phyloP scores from a whole-genome alignment of 495 filamentous ascomycete genomes.

The Copromyces sp. region DNA sequence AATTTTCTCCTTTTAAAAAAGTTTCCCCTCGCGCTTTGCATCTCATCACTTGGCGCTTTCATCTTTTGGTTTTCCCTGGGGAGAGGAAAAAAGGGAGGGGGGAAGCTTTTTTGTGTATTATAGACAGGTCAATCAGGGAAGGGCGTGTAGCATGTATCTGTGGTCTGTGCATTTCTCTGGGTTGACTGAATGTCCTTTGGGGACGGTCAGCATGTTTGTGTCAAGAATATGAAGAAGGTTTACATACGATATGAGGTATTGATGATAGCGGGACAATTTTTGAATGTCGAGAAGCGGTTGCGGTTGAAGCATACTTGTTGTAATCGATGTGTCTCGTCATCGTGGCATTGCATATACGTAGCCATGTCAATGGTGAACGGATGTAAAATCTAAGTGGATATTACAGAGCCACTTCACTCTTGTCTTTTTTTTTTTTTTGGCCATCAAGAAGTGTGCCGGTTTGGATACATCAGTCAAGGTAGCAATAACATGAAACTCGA shows the following conservation, averaged over 20 bases:
- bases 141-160: neutral
- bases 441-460: too few relatives aligned
- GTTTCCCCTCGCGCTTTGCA: neutral
- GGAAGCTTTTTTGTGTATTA: slow-evolving; percentile 11
- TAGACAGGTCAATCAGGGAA: slow-evolving; percentile 8
- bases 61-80: neutral
- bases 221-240: neutral
- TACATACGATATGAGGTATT: neutral
- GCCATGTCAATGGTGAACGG: neutral
- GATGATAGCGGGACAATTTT: neutral
- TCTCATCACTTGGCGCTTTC: neutral
- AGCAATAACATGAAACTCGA: neutral
- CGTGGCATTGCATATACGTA: neutral
- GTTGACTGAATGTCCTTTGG: neutral
- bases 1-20: neutral
- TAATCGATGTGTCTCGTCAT: neutral
- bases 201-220: neutral
- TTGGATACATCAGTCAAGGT: neutral
- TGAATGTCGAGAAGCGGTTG: neutral
- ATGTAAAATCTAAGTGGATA: neutral
- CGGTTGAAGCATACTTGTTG: neutral
- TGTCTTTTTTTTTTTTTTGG: neutral
- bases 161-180: neutral
- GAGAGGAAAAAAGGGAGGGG: neutral
- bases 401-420: neutral